Conservation (phyloP, 2,329 filamentous ascomycete genomes). For the Fusarium haematococcum region DNA sequence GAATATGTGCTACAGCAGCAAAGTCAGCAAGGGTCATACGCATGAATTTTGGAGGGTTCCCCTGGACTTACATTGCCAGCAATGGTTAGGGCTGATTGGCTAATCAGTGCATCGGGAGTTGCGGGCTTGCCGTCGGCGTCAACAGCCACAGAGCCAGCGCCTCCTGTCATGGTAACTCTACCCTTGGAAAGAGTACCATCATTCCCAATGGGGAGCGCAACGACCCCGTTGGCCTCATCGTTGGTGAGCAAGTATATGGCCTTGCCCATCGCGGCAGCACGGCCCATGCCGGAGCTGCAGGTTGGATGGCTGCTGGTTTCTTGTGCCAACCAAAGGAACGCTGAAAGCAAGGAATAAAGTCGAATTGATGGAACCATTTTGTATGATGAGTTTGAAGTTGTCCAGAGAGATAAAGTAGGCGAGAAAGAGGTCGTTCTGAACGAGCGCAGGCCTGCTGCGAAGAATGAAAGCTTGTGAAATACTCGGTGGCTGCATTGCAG, state of each 20-base stretch:
- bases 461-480: not conserved
- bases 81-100: conserved; percentile 63
- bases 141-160: conserved; percentile 57
- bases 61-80: conserved; percentile 58
- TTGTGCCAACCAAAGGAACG: not conserved
- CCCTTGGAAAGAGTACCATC: conserved; percentile 61
- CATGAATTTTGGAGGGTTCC: too few relatives aligned
- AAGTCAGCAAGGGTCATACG: not conserved
- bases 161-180: conserved; percentile 58
- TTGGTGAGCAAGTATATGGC: conserved; percentile 70
- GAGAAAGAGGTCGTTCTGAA: not conserved
- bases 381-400: not conserved
- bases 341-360: not conserved
- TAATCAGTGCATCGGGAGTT: conserved; percentile 62
- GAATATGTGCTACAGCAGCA: conserved; percentile 59
- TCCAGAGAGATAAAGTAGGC: not conserved
- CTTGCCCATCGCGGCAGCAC: conserved; percentile 44
- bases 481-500: not conserved
- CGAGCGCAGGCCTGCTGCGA: not conserved
- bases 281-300: not conserved
- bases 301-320: conserved; percentile 1
- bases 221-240: conserved; percentile 59
- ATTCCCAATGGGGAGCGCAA: conserved; percentile 59
- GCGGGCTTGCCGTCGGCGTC: conserved; percentile 53
- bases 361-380: not conserved